These are phyloP conservation scores for Boletellus emodensis DNA, from an alignment of 768 basidiomycete genomes.

Conservation along the genomic window DNA sequence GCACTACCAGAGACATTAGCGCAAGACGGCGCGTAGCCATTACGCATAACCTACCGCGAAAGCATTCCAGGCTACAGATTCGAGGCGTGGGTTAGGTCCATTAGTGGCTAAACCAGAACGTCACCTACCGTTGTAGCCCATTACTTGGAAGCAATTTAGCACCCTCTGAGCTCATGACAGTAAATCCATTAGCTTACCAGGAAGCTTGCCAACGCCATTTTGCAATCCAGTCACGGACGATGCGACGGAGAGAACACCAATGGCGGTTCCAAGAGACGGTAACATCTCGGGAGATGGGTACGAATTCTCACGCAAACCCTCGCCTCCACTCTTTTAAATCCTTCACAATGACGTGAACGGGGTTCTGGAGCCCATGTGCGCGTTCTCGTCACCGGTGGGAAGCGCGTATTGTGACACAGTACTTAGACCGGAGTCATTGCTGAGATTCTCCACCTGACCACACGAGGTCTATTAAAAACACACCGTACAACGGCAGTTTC, in stretches of 20 bases:
- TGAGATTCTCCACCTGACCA: no score
- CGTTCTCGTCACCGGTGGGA: not conserved
- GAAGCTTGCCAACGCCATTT: constrained; percentile 32
- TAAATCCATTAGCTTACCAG: constrained; percentile 17
- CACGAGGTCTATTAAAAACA: no score
- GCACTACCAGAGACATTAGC: constrained; percentile 38
- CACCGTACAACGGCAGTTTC: no score
- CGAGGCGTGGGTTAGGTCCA: constrained; percentile 2
- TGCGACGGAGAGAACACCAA: constrained; percentile 12
- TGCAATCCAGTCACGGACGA: constrained; percentile 17
- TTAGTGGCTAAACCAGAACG: not conserved
- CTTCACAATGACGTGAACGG: not conserved
- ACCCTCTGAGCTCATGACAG: not conserved
- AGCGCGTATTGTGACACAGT: not conserved
- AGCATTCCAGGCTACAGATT: constrained; percentile 57
- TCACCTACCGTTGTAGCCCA: constrained; percentile 30
- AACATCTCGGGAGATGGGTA: constrained; percentile 1
- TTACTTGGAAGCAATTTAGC: constrained; percentile 21
- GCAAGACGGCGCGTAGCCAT: not conserved
- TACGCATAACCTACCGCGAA: constrained; percentile 44
- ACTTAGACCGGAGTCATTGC: not conserved
- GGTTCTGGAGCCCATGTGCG: not conserved
- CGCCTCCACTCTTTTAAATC: constrained; percentile 10
- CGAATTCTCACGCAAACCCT: not conserved
- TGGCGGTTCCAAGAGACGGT: not conserved